Base-by-base conservation (phyloP, 2,329 filamentous ascomycete genomes). In the Talaromyces amestolkiae region DNA sequence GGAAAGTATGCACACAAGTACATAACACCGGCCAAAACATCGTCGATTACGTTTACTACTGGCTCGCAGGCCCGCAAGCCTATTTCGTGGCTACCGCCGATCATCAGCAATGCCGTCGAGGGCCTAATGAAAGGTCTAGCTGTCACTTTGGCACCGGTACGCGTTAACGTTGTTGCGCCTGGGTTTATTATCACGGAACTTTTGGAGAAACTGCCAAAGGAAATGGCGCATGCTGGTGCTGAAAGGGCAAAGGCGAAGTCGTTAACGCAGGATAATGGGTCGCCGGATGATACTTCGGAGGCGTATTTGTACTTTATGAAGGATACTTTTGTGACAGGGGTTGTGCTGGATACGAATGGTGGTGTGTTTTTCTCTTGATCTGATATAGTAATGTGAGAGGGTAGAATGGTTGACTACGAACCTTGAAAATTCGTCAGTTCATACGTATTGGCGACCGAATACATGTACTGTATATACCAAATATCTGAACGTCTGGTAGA, bases 121-220 rank as follows among this genome's bases (percentile, higher is more conserved):
- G 81, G 83, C 2, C 79, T 90, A 72, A 79, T 81, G 5, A 79
- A 84, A 2, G 82, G 80, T 3, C 75, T 91, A 43, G 88, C 88
- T 2, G 70, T 90, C 37, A 88, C 90, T 69, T 71, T 91, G 64
- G 83, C 82, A 67, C 89, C 89, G 0, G 75, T 90, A 6, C 77
- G 89, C 1, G 87, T 90, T 22, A 91, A 91, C 72, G 72, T 83
- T 0, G 85, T 91, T 0, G 79, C 76, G 60, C 86, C 87, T 0
- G 89, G 88, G 0, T 77, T 80, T 0, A 78, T 85, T 0, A 73
- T 81, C 41, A 87, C 85, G 3, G 60, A 59, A 17, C 33, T 66
- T 43, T 17, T 66, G 19, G 49, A 63, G 3, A 43, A 9, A 17
- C 17, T 62, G 33, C 64, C 64, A 7, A 41, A 53, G 35, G 60